Evolutionary conservation across 106 monocot genomes (phyloP), one percentile per base, ranked within the genome.

Genomic region (Dioscorea alata): DNA sequence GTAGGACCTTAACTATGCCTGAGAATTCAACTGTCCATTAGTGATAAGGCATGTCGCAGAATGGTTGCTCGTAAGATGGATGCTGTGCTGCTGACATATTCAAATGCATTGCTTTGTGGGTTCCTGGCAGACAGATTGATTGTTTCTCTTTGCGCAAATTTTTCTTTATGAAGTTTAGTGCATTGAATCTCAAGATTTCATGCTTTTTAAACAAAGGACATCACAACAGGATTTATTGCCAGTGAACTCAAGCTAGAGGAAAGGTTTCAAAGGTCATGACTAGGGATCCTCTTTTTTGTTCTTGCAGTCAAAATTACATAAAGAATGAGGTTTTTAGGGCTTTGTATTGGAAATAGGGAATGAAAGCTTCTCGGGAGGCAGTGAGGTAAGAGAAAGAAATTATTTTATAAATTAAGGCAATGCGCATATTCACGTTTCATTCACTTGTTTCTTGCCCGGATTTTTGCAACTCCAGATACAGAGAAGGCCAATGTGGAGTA

Each of bases 91-190:
- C 59, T 94, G 71, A 94, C 90, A 9, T 90, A 94, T 71, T 87
- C 94, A 59, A 94, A 94, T 77, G 94, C 94, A 0, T 83, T 94
- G 60, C 90, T 94, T 59, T 94, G 94, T 61, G 94, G 94, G 49
- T 90, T 94, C 64, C 73, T 94, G 48, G 90, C 94, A 35, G 90
- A 90, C 74, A 94, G 90, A 87, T 90, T 59, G 23, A 13, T 57
- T 21, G 19, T 21, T 9, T 76, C 19, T 61, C 14, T 49, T 58
- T 60, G 4, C 5, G 21, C 22, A 16, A 32, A 1, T 35, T 35
- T 57, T 35, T 8, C 63, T 49, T 14, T 32, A 7, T 14, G 18
- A 22, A 20, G 13, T 0, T 12, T 50, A 59, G 59, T 69, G 50
- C 54, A 54, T 54, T 59, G 28, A 13, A n/a, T 13, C 8, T 31